Evolutionary conservation across 1,139 yeast genomes (phyloP), one percentile per base, ranked within the genome.

Genomic region (Debaryomyces coudertii): DNA sequence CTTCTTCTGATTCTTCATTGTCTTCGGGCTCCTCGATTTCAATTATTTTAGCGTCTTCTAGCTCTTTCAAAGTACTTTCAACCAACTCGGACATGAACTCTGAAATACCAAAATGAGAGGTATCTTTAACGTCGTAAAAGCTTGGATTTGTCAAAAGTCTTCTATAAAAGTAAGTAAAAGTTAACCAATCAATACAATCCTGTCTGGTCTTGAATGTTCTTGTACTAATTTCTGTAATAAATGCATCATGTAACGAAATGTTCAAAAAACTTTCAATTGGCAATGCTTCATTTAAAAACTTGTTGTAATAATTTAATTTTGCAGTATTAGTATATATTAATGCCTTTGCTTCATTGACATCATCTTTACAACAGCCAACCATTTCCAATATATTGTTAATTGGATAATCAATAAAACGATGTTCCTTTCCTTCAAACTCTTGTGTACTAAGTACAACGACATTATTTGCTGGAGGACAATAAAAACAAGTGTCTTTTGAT

Each of bases 171-270:
- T 83, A 87, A 0, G 96, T 80, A 63, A 80, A 88, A 0, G 97
- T 87, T 35, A 95, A 61, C 95, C 96, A 89, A 57, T 92, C 97
- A 49, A 95, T 80, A 53, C 96, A 88, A 53, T 88, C 95, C 56
- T 92, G 97, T 57, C 88, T 82, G 5, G 80, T 73, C 42, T 73
- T 77, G 47, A 93, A 77, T n/a, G 83, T 72, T 1, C 80, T 74
- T 11, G 83, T 79, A 43, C 87, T 79, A 12, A 90, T 83, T 54
- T 90, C 98, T 35, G 81, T 79, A 36, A 87, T 65, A 40, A 93
- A 75, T 0, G 80, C 76, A 58, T 92, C 97, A 48, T 80, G 84
- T 14, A 90, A 56, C 38, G 70, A 66, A 9, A 71, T 65, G 44
- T 79, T 79, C 54, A 90, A 62, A 55, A 77, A 82, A 65, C 97